phyloP scores from a whole-genome alignment of 108 stramenopile genomes.

The Schizochytrium sp. region DNA sequence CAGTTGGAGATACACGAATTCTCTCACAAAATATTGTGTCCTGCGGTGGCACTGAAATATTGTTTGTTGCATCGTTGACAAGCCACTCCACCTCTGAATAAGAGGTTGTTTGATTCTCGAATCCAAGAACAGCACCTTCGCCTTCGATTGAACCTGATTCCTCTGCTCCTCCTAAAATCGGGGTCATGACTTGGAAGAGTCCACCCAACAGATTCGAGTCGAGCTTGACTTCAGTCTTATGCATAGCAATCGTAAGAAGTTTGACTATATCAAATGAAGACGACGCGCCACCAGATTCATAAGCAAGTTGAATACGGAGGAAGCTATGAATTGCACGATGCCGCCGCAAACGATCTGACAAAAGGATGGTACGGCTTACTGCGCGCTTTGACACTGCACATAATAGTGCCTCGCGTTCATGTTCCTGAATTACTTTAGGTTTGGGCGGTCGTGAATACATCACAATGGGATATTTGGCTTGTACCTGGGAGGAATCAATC shows the following conservation, averaged over 20 bases:
- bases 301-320: not conserved
- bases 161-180: not conserved
- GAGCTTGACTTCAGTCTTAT: not conserved
- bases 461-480: conserved; percentile 47
- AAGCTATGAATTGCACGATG: not conserved
- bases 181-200: not conserved
- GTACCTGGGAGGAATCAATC: conserved; percentile 48
- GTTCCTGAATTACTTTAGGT: not conserved
- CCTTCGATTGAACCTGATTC: conserved; percentile 49
- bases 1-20: not conserved
- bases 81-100: not conserved
- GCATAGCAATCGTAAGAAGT: not conserved
- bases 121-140: conserved; percentile 39
- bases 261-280: conserved; percentile 56
- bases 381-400: conserved; percentile 36
- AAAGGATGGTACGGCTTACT: not conserved
- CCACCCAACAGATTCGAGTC: not conserved
- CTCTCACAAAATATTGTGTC: conserved; percentile 21
- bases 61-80: not conserved
- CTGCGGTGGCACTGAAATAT: not conserved
- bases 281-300: not conserved
- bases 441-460: conserved; percentile 1
- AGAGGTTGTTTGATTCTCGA: not conserved
- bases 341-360: not conserved
- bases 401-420: not conserved